phyloP scores from a whole-genome alignment of 2,329 filamentous ascomycete species.

The Hypoxylon sp. region DNA sequence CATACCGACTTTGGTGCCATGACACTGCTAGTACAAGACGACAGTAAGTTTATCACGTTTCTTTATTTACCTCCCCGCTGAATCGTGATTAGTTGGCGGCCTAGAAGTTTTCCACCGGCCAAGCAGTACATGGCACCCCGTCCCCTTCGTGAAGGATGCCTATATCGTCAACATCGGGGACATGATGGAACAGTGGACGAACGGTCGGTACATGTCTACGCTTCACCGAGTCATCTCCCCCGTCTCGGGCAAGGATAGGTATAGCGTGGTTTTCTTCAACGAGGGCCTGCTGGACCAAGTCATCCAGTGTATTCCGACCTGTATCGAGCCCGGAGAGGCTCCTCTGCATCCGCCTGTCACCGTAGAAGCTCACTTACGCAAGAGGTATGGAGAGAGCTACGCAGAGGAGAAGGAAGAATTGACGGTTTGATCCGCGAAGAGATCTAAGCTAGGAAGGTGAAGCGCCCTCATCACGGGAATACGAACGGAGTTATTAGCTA shows the following conservation, averaged over 20 bases:
- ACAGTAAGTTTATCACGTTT: conserved; percentile 10
- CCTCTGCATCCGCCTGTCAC: conserved; percentile 44
- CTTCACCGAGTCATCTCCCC: conserved; percentile 45
- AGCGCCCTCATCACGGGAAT: too few relatives aligned
- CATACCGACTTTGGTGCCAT: conserved; percentile 43
- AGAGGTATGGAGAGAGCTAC: conserved; percentile 32
- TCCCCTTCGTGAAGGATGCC: conserved; percentile 31
- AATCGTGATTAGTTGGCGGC: conserved; percentile 29
- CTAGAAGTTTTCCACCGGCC: conserved; percentile 34
- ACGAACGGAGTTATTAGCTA: too few relatives aligned
- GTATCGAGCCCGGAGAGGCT: conserved; percentile 44
- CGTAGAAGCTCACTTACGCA: conserved; percentile 45
- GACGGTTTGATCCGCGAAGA: background rate
- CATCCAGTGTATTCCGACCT: conserved; percentile 48
- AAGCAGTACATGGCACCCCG: conserved; percentile 31
- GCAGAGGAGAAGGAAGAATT: background rate
- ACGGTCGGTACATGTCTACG: conserved; percentile 43
- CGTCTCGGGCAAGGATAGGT: conserved; percentile 37
- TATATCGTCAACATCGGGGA: conserved; percentile 44
- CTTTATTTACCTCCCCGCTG: background rate
- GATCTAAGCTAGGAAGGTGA: background rate
- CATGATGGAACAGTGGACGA: conserved; percentile 44
- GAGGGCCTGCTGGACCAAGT: conserved; percentile 45
- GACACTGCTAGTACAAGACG: conserved; percentile 40
- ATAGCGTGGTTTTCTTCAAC: conserved; percentile 47